These are phyloP conservation scores for Nigrospora sphaerica DNA, from an alignment of 2,329 filamentous ascomycete species.

Conservation along the genomic window DNA sequence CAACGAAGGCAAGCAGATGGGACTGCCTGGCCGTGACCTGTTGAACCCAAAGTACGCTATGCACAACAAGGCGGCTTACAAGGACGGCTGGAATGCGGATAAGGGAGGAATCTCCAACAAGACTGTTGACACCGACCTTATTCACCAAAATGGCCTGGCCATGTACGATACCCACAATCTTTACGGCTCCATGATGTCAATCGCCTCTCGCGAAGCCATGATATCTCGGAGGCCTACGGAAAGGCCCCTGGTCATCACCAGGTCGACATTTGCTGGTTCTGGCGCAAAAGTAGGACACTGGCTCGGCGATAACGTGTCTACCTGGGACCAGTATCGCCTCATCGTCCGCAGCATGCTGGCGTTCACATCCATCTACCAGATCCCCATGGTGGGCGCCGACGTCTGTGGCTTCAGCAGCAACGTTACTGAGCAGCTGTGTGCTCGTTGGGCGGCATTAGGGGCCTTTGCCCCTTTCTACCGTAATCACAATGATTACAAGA, in stretches of 20 bases:
- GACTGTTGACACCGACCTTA: slow-evolving; percentile 60
- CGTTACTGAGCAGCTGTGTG: not conserved
- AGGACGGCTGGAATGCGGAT: slow-evolving; percentile 31
- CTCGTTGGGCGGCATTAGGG: not conserved
- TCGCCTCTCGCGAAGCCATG: slow-evolving; percentile 59
- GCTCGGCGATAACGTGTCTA: not conserved
- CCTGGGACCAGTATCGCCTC: not conserved
- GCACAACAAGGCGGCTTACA: slow-evolving; percentile 49
- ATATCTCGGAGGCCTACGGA: slow-evolving; percentile 52
- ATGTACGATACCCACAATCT: slow-evolving; percentile 75
- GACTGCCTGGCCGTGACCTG: slow-evolving; percentile 56
- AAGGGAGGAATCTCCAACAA: slow-evolving; percentile 44
- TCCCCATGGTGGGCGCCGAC: not conserved
- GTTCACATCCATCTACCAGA: slow-evolving; percentile 27
- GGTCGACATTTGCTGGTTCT: slow-evolving; percentile 68
- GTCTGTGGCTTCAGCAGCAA: not conserved
- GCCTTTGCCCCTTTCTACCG: not conserved
- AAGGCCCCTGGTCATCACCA: slow-evolving; percentile 66
- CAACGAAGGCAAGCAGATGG: slow-evolving; percentile 39
- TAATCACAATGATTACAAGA: not conserved
- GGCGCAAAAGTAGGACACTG: slow-evolving; percentile 53
- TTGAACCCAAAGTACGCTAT: slow-evolving; percentile 60
- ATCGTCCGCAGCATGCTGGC: not conserved
- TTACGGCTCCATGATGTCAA: slow-evolving; percentile 71
- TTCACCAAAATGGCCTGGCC: slow-evolving; percentile 58